Conservation (phyloP, 1,139 yeast species). For the Geotrichum citri-aurantii region DNA sequence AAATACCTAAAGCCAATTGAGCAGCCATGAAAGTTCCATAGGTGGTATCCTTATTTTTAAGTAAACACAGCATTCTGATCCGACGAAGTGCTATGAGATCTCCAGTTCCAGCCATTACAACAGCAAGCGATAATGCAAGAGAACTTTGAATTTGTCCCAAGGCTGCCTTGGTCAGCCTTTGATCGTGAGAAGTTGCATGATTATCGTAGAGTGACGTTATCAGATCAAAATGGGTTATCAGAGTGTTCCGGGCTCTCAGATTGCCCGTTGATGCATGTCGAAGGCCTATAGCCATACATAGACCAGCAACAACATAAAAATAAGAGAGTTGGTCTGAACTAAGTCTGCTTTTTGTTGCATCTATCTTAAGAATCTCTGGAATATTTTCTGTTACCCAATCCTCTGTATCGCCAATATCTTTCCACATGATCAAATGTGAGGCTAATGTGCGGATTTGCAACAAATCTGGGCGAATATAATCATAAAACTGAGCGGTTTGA, state of each 20-base stretch:
- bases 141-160: constrained; percentile 55
- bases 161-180: constrained; percentile 52
- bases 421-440: constrained; percentile 75
- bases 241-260: constrained; percentile 48
- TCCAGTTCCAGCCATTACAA: constrained; percentile 89
- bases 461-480: constrained; percentile 77
- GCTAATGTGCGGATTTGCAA: constrained; percentile 65
- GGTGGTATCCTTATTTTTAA: constrained; percentile 43
- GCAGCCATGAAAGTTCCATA: constrained; percentile 77
- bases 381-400: constrained; percentile 60
- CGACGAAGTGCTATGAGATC: constrained; percentile 74
- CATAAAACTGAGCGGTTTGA: constrained; percentile 52
- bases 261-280: constrained; percentile 70
- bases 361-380: constrained; percentile 40
- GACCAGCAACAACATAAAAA: constrained; percentile 68
- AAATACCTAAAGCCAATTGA: constrained; percentile 78
- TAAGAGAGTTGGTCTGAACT: constrained; percentile 62
- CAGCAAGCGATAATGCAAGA: constrained; percentile 57
- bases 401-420: constrained; percentile 45
- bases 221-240: constrained; percentile 59
- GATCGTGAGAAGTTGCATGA: constrained; percentile 49
- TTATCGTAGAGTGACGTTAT: constrained; percentile 51
- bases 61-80: constrained; percentile 61
- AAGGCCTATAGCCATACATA: constrained; percentile 68
- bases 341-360: constrained; percentile 30